A percentile compares a stretch with the other conserved stretches of the same genome.
These are phyloP conservation scores for Cymbidium sinense DNA, from an alignment of 106 monocot species.

Conservation along the genomic window DNA sequence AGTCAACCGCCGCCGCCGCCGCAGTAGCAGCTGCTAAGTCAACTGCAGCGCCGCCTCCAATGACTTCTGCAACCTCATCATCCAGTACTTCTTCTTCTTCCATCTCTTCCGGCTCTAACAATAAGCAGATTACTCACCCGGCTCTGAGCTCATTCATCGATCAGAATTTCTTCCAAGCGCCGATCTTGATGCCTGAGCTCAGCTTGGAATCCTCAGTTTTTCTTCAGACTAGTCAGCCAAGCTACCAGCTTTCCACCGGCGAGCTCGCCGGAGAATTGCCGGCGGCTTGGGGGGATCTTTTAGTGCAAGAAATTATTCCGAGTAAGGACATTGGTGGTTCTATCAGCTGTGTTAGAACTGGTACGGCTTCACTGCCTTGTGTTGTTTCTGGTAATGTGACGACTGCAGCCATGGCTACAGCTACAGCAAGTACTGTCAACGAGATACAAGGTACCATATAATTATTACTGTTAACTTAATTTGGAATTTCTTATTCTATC, in stretches of 20 bases:
- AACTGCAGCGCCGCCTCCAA: neutral
- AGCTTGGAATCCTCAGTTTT: neutral
- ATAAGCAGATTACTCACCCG: conserved; percentile 11
- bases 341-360: no score
- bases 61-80: conserved; percentile 20
- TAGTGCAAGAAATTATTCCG: neutral
- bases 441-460: conserved; percentile 33
- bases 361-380: no score
- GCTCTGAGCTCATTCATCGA: conserved; percentile 8
- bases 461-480: no score
- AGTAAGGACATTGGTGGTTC: no score
- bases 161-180: conserved; percentile 14
- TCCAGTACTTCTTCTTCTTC: conserved; percentile 55
- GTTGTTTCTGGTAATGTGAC: no score
- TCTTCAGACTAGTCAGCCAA: conserved; percentile 5
- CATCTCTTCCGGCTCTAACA: conserved; percentile 32
- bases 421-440: conserved; percentile 13
- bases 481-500: neutral
- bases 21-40: neutral
- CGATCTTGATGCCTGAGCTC: neutral
- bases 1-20: conserved; percentile 3
- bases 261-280: conserved; percentile 12
- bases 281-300: conserved; percentile 14
- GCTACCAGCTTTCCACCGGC: conserved; percentile 13
- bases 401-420: neutral